These are phyloP conservation scores for Fremontodendron californicum DNA, from an alignment of 345 rosid species.

Conservation along the genomic window DNA sequence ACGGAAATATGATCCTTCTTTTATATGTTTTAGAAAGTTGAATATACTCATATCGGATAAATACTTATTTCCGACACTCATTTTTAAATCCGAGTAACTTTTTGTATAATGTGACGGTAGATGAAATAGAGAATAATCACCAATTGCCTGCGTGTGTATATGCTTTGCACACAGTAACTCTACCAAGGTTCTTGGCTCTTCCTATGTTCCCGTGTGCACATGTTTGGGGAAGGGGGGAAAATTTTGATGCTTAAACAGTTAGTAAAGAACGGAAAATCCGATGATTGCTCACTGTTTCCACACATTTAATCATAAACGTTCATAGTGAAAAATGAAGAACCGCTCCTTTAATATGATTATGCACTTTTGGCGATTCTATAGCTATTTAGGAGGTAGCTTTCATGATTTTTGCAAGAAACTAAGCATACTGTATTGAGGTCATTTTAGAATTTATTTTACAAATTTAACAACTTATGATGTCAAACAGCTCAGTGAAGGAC, in stretches of 20 bases:
- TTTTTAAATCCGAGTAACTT: too few relatives aligned
- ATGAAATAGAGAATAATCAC: neutral
- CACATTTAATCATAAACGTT: neutral
- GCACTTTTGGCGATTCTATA: neutral
- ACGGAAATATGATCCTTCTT: too few relatives aligned
- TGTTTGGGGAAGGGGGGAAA: neutral
- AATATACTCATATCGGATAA: too few relatives aligned
- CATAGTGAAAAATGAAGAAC: neutral
- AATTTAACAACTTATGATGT: neutral
- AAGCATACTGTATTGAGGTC: neutral
- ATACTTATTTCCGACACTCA: too few relatives aligned
- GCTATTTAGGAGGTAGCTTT: neutral
- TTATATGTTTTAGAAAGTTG: too few relatives aligned
- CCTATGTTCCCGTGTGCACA: neutral
- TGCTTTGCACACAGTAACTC: neutral
- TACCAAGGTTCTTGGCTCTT: neutral
- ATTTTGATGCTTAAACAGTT: neutral
- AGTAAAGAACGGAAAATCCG: neutral
- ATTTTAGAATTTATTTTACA: neutral
- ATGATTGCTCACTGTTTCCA: neutral
- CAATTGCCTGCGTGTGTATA: neutral
- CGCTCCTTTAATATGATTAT: neutral
- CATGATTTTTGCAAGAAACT: neutral
- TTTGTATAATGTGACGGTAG: neutral
- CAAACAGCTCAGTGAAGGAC: neutral